phyloP scores from a whole-genome alignment of 306 rosid species.

The Arachis stenosperma region DNA sequence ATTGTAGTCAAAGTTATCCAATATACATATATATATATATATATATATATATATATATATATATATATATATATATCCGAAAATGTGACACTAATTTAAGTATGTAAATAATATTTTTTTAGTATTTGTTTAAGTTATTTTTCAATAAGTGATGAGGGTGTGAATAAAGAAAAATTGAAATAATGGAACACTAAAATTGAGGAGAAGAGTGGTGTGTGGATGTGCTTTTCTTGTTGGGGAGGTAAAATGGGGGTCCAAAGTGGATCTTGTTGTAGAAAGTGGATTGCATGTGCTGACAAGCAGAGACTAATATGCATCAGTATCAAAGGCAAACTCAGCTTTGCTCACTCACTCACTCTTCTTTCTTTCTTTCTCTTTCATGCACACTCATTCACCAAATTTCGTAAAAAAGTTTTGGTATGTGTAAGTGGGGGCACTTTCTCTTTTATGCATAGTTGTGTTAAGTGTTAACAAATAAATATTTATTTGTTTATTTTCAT shows the following conservation, averaged over 20 bases:
- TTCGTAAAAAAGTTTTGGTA: slow-evolving; percentile 47
- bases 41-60: too few species aligned
- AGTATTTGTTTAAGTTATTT: too few species aligned
- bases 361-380: slow-evolving; percentile 35
- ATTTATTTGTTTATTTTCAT: neutral
- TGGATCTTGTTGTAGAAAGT: slow-evolving; percentile 89
- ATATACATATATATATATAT: too few species aligned
- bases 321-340: slow-evolving; percentile 85
- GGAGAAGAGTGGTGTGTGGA: slow-evolving; percentile 23
- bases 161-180: too few species aligned
- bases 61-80: too few species aligned
- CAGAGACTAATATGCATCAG: slow-evolving; percentile 74
- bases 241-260: slow-evolving; percentile 89
- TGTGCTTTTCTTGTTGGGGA: slow-evolving; percentile 95
- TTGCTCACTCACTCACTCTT: slow-evolving; percentile 47
- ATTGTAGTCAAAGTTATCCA: too few species aligned
- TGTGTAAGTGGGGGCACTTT: slow-evolving; percentile 65
- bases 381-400: slow-evolving; percentile 48
- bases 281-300: slow-evolving; percentile 99
- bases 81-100: too few species aligned
- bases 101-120: too few species aligned
- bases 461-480: neutral
- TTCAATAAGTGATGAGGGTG: too few species aligned
- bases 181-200: neutral
- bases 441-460: slow-evolving; percentile 49